phyloP scores from a whole-genome alignment of 306 rosid species.

The Astragalus glycyphyllos region DNA sequence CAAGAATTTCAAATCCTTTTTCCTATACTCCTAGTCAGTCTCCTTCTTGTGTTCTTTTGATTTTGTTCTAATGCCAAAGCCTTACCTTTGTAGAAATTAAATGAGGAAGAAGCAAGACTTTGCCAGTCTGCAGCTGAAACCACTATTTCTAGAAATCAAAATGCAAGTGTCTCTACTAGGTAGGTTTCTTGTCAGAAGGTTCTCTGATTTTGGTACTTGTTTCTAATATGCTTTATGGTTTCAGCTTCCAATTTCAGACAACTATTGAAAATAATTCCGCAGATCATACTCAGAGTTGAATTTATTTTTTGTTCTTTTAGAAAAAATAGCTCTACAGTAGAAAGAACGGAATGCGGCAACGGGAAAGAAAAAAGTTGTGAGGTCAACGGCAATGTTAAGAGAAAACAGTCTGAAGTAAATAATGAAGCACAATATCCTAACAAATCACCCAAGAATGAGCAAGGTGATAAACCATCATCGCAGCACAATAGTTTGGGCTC shows the following conservation, averaged over 20 bases:
- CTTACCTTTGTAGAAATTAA: slow-evolving; percentile 71
- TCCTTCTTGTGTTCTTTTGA: slow-evolving; percentile 14
- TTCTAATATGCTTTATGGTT: not conserved
- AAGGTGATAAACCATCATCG: slow-evolving; percentile 45
- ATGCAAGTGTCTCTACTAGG: slow-evolving; percentile 59
- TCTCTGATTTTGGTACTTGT: slow-evolving; percentile 12
- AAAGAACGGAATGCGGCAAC: slow-evolving; percentile 49
- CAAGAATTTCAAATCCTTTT: slow-evolving; percentile 33
- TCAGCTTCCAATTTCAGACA: not conserved
- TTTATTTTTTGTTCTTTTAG: slow-evolving; percentile 51
- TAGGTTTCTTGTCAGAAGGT: slow-evolving; percentile 39
- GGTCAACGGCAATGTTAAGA: slow-evolving; percentile 59
- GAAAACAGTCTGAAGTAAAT: slow-evolving; percentile 60
- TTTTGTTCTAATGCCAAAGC: slow-evolving; percentile 43
- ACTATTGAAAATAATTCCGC: not conserved
- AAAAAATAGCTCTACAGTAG: slow-evolving; percentile 55
- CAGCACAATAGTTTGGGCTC: slow-evolving; percentile 53
- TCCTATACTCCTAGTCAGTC: slow-evolving; percentile 13
- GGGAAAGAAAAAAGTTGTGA: slow-evolving; percentile 31
- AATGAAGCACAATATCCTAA: slow-evolving; percentile 55
- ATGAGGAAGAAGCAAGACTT: slow-evolving; percentile 59
- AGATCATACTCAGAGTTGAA: slow-evolving; percentile 7
- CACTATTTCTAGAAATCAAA: slow-evolving; percentile 53
- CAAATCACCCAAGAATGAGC: slow-evolving; percentile 61
- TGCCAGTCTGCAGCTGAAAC: slow-evolving; percentile 55